These are phyloP conservation scores for Phytophthora pistaciae DNA, from an alignment of 352 stramenopile species.

Conservation along the genomic window DNA sequence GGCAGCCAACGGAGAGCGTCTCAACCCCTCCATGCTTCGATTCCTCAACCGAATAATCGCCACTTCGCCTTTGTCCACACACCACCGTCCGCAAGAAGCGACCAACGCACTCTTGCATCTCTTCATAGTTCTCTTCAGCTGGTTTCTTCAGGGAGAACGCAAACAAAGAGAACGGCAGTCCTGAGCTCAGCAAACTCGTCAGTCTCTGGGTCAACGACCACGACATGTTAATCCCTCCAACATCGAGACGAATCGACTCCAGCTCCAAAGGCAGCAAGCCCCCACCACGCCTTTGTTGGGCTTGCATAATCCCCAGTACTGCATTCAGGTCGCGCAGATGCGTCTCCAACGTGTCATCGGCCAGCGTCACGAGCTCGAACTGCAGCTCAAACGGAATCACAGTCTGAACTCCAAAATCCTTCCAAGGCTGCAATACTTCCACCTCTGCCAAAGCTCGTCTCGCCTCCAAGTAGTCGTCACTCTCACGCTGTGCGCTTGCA, in stretches of 20 bases:
- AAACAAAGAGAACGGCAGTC: constrained; percentile 28
- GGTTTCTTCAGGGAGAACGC: constrained; percentile 32
- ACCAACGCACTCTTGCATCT: constrained; percentile 22
- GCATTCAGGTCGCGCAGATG: constrained; percentile 27
- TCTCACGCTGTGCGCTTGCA: constrained; percentile 1
- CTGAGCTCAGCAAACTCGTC: constrained; percentile 20
- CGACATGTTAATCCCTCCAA: constrained; percentile 22
- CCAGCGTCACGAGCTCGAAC: constrained; percentile 34
- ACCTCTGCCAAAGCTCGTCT: constrained; percentile 15
- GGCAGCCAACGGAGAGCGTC: constrained; percentile 31
- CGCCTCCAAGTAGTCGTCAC: constrained; percentile 30
- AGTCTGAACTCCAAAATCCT: not conserved
- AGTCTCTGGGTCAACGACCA: constrained; percentile 35
- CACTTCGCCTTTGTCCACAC: constrained; percentile 10
- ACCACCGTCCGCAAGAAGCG: constrained; percentile 28
- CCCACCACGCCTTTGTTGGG: not conserved
- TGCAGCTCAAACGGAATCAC: constrained; percentile 27
- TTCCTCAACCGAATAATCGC: not conserved
- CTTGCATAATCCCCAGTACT: constrained; percentile 10
- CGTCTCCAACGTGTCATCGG: constrained; percentile 16
- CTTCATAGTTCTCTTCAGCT: constrained; percentile 3
- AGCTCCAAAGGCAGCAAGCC: constrained; percentile 23
- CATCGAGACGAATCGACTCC: constrained; percentile 33
- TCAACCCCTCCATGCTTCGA: constrained; percentile 14
- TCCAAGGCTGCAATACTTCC: not conserved